Conservation (phyloP, 352 stramenopile genomes). For the Phytophthora ohioensis region DNA sequence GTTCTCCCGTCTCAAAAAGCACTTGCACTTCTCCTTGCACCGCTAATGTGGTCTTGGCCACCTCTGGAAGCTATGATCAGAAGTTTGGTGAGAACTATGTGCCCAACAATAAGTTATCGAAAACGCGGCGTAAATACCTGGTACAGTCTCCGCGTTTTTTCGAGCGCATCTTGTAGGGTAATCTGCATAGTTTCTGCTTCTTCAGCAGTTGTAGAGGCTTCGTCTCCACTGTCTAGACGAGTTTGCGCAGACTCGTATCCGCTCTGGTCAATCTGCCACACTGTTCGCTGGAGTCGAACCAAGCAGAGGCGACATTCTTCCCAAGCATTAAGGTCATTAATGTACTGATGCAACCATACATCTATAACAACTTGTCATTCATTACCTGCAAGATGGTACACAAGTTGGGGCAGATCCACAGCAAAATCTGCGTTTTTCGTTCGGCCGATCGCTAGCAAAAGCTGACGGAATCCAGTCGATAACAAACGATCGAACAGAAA, state of each 20-base stretch:
- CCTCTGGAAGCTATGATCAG: slow-evolving; percentile 36
- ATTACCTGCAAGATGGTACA: slow-evolving; percentile 53
- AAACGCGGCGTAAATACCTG: slow-evolving; percentile 26
- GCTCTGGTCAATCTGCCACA: slow-evolving; percentile 34
- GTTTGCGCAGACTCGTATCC: background rate
- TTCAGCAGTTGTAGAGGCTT: slow-evolving; percentile 1
- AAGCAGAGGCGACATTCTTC: slow-evolving; percentile 37
- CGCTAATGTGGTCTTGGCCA: slow-evolving; percentile 35
- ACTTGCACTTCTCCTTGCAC: slow-evolving; percentile 55
- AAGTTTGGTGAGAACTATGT: background rate
- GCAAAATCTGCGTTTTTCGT: slow-evolving; percentile 59
- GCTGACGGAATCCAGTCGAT: slow-evolving; percentile 14
- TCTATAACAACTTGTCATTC: background rate
- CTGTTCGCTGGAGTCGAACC: slow-evolving; percentile 41
- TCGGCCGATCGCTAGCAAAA: slow-evolving; percentile 44
- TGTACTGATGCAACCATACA: background rate
- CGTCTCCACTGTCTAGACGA: slow-evolving; percentile 1
- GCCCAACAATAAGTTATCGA: background rate
- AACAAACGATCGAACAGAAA: background rate
- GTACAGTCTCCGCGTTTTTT: slow-evolving; percentile 46
- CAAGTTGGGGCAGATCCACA: slow-evolving; percentile 44
- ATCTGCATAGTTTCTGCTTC: slow-evolving; percentile 21
- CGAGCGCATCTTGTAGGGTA: slow-evolving; percentile 32
- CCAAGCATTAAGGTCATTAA: background rate
- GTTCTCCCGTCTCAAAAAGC: slow-evolving; percentile 57